These are phyloP conservation scores for Saksenaea oblongispora DNA, from an alignment of 371 early-diverging fungal species.

Conservation along the genomic window DNA sequence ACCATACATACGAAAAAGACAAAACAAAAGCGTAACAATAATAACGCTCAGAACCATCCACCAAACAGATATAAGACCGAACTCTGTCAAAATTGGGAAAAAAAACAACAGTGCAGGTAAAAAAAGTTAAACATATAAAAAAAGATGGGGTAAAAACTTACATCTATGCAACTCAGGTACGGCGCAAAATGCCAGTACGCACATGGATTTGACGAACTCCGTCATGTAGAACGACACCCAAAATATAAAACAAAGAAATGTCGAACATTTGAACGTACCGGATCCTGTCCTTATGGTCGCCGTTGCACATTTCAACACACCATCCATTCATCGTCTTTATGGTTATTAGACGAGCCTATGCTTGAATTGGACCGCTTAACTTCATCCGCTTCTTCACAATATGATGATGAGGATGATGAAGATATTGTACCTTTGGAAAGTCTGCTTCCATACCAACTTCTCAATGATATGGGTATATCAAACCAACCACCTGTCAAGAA, in stretches of 20 bases:
- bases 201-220: constrained; percentile 3
- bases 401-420: constrained; percentile 3
- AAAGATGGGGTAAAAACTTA: too few relatives aligned
- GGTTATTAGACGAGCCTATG: neutral
- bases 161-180: neutral
- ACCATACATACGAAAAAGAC: neutral
- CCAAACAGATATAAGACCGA: constrained; percentile 1
- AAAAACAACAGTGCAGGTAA: constrained; percentile 3
- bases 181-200: constrained; percentile 7
- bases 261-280: constrained; percentile 3
- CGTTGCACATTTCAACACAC: constrained; percentile 6
- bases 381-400: neutral
- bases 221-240: constrained; percentile 3
- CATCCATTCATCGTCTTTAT: neutral
- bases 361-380: neutral
- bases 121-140: too few relatives aligned
- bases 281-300: constrained; percentile 2
- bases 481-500: neutral
- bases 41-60: neutral
- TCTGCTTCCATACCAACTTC: neutral
- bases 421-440: neutral
- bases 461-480: neutral
- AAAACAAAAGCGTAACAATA: neutral
- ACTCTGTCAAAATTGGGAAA: constrained; percentile 5
- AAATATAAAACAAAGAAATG: constrained; percentile 6